phyloP scores from a whole-genome alignment of 2,329 filamentous ascomycete genomes.

The Sphaerulina populicola region DNA sequence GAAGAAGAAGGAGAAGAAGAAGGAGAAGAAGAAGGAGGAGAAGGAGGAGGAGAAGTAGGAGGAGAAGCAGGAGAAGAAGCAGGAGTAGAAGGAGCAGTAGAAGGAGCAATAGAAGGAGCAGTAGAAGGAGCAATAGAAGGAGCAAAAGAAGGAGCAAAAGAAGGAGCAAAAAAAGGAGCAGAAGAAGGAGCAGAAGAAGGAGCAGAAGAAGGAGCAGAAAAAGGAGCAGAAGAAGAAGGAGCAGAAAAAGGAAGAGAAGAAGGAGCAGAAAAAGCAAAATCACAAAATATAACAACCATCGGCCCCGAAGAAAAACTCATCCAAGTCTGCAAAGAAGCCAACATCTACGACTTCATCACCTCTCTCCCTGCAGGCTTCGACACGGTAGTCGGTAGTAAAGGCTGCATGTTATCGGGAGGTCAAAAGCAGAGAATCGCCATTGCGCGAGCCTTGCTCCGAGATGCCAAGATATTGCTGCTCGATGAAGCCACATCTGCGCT shows the following conservation, averaged over 20 bases:
- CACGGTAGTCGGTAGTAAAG: constrained; percentile 44
- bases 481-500: constrained; percentile 54
- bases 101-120: no score
- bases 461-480: constrained; percentile 46
- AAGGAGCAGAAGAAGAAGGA: no score
- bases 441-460: constrained; percentile 46
- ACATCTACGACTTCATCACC: constrained; percentile 46
- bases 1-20: constrained; percentile 9
- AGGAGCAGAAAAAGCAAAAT: constrained; percentile 31
- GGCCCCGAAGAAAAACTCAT: constrained; percentile 35
- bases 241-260: no score
- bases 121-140: no score
- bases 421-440: constrained; percentile 50
- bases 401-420: constrained; percentile 44
- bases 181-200: no score
- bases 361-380: constrained; percentile 45
- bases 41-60: no score
- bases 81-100: no score
- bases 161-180: no score
- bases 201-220: no score
- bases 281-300: no score
- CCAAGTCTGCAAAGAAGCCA: constrained; percentile 44
- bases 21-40: constrained; percentile 22
- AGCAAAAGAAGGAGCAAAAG: constrained; percentile 7
- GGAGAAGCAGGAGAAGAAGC: no score